A percentile compares a stretch with the other conserved stretches of the same genome.
Evolutionary conservation across 2,329 filamentous ascomycete species (phyloP).

Genomic region (Xylariaceae sp.): DNA sequence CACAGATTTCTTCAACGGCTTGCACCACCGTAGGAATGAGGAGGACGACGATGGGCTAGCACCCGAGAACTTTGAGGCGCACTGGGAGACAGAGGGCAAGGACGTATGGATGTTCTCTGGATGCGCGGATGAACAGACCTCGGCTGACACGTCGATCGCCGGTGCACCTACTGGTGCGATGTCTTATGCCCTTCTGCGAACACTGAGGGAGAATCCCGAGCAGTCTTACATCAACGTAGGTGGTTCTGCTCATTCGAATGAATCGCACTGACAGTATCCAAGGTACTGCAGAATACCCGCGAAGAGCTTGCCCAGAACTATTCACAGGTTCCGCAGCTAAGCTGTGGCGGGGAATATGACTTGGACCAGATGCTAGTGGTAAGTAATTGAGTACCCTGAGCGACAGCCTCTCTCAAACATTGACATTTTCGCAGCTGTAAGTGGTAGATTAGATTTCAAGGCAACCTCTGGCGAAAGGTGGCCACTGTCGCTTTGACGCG

Average conservation of each 20-base stretch:
- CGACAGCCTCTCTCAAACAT: no score
- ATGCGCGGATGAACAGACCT: slow-evolving; percentile 35
- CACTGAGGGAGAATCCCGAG: slow-evolving; percentile 26
- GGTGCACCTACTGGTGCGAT: slow-evolving; percentile 33
- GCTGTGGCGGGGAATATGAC: slow-evolving; percentile 24
- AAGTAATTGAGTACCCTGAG: neutral
- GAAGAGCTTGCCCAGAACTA: slow-evolving; percentile 23
- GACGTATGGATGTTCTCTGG: slow-evolving; percentile 40
- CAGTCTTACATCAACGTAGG: slow-evolving; percentile 29
- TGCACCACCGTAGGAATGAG: slow-evolving; percentile 41
- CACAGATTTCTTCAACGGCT: slow-evolving; percentile 47
- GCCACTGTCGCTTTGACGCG: no score
- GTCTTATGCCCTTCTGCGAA: slow-evolving; percentile 33
- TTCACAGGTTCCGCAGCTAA: slow-evolving; percentile 27
- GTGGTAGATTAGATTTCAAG: no score
- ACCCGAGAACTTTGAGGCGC: slow-evolving; percentile 38
- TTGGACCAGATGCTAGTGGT: slow-evolving; percentile 20
- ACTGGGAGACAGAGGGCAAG: slow-evolving; percentile 33
- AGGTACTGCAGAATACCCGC: slow-evolving; percentile 26
- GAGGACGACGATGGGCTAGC: slow-evolving; percentile 33
- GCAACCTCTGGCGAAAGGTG: no score
- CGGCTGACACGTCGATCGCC: slow-evolving; percentile 33
- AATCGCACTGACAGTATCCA: neutral
- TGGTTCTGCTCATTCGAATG: neutral
- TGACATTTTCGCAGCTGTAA: no score